phyloP scores from a whole-genome alignment of 345 rosid genomes.

The Pugionium dolabratum region DNA sequence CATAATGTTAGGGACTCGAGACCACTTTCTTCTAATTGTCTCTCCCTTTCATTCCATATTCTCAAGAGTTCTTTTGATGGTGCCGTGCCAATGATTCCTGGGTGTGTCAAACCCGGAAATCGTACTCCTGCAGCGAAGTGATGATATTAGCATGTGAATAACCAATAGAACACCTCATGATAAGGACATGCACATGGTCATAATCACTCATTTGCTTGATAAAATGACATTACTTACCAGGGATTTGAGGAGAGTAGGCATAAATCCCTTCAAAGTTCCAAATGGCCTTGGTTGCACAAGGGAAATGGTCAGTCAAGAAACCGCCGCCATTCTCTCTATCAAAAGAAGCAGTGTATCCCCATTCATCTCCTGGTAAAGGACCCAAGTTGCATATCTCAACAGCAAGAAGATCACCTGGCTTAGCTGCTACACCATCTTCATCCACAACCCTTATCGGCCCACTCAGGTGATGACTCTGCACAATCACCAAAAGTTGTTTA shows the following conservation, averaged over 20 bases:
- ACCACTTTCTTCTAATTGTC: conserved; percentile 68
- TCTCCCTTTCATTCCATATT: conserved; percentile 85
- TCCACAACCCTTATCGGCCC: conserved; percentile 75
- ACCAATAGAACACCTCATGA: too few relatives aligned
- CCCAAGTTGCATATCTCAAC: conserved; percentile 89
- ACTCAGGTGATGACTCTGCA: conserved; percentile 74
- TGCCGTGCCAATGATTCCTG: conserved; percentile 86
- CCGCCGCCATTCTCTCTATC: conserved; percentile 94
- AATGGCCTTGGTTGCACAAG: conserved; percentile 86
- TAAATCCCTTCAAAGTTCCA: conserved; percentile 94
- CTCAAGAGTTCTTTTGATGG: conserved; percentile 76
- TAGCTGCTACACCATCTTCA: conserved; percentile 64
- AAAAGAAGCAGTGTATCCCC: conserved; percentile 79
- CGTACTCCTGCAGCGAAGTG: conserved; percentile 57
- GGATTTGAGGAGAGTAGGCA: conserved; percentile 86
- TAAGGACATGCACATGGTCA: background rate
- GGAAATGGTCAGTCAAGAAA: conserved; percentile 88
- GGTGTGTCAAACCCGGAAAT: conserved; percentile 87
- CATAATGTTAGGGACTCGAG: conserved; percentile 52
- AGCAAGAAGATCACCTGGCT: conserved; percentile 75
- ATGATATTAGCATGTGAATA: conserved; percentile 9
- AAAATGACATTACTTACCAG: conserved; percentile 46
- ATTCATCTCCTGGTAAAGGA: conserved; percentile 86
- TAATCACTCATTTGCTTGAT: background rate
- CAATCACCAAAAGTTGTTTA: conserved; percentile 4